phyloP scores from a whole-genome alignment of 352 stramenopile genomes.

The Phytophthora hibernalis region DNA sequence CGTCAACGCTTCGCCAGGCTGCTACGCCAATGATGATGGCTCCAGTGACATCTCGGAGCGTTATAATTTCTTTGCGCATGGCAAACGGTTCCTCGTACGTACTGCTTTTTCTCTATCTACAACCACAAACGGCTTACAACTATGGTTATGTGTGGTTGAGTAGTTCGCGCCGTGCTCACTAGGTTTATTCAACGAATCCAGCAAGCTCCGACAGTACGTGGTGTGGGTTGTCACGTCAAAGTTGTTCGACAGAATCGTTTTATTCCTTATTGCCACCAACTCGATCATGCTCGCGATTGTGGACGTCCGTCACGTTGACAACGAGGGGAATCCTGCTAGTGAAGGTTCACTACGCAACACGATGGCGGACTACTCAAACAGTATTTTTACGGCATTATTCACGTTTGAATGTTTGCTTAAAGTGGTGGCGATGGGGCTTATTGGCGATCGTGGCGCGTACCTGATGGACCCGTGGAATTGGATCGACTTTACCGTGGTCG shows the following conservation, averaged over 20 bases:
- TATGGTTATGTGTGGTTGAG: background rate
- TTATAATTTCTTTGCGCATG: constrained; percentile 70
- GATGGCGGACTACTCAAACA: constrained; percentile 56
- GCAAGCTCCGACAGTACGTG: constrained; percentile 43
- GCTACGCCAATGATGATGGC: constrained; percentile 46
- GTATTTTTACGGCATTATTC: constrained; percentile 72
- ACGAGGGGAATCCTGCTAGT: constrained; percentile 40
- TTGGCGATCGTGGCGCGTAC: constrained; percentile 69
- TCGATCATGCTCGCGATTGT: constrained; percentile 80
- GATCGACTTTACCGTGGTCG: constrained; percentile 91
- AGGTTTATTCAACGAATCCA: constrained; percentile 59
- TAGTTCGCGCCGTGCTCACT: constrained; percentile 63
- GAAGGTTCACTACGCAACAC: constrained; percentile 53
- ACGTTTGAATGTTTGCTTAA: constrained; percentile 88
- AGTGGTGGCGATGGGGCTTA: constrained; percentile 85
- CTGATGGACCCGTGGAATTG: constrained; percentile 90
- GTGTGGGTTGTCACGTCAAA: constrained; percentile 63
- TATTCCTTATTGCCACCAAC: constrained; percentile 82
- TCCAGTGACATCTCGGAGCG: constrained; percentile 47
- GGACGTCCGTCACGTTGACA: constrained; percentile 59
- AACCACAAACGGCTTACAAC: background rate
- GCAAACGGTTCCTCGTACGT: constrained; percentile 53
- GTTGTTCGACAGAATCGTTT: constrained; percentile 75
- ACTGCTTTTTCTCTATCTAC: background rate
- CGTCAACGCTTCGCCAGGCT: constrained; percentile 53